These are phyloP conservation scores for Fusarium abutilonis DNA, from an alignment of 2,329 filamentous ascomycete species.

Conservation along the genomic window DNA sequence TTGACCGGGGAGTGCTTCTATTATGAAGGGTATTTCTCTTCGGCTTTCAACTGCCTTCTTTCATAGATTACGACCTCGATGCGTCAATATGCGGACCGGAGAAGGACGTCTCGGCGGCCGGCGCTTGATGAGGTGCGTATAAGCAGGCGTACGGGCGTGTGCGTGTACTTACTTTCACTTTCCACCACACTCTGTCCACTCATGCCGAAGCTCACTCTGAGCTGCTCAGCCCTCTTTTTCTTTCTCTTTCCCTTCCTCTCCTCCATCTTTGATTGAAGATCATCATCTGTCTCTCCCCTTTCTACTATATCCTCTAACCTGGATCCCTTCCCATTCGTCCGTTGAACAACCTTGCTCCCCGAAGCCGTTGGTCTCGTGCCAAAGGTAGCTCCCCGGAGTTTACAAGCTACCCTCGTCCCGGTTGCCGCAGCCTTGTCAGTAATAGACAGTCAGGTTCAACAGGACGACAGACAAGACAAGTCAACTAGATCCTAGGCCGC, in stretches of 20 bases:
- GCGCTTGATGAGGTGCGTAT: conserved; percentile 45
- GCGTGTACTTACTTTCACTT: conserved; percentile 32
- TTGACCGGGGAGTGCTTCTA: conserved; percentile 25
- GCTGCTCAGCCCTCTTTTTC: conserved; percentile 38
- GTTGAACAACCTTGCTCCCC: conserved; percentile 22
- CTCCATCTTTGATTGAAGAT: conserved; percentile 35
- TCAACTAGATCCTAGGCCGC: conserved; percentile 14
- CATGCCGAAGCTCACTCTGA: conserved; percentile 34
- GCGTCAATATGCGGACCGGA: conserved; percentile 34
- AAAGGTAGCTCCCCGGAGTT: conserved; percentile 23
- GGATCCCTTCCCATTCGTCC: conserved; percentile 32
- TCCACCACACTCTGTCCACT: conserved; percentile 36
- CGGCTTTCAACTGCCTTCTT: conserved; percentile 25
- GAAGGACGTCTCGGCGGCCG: conserved; percentile 38
- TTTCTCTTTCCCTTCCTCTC: conserved; percentile 33
- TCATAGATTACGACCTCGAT: conserved; percentile 16
- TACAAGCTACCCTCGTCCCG: conserved; percentile 30
- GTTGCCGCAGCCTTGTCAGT: conserved; percentile 25
- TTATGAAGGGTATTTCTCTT: conserved; percentile 19
- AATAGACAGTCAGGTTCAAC: conserved; percentile 9
- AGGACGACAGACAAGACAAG: conserved; percentile 11
- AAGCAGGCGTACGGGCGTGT: conserved; percentile 42
- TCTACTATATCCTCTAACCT: conserved; percentile 16
- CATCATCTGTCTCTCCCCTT: conserved; percentile 19
- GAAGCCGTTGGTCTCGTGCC: conserved; percentile 32